These are phyloP conservation scores for Trametes sanguinea DNA, from an alignment of 768 basidiomycete species.

Conservation along the genomic window DNA sequence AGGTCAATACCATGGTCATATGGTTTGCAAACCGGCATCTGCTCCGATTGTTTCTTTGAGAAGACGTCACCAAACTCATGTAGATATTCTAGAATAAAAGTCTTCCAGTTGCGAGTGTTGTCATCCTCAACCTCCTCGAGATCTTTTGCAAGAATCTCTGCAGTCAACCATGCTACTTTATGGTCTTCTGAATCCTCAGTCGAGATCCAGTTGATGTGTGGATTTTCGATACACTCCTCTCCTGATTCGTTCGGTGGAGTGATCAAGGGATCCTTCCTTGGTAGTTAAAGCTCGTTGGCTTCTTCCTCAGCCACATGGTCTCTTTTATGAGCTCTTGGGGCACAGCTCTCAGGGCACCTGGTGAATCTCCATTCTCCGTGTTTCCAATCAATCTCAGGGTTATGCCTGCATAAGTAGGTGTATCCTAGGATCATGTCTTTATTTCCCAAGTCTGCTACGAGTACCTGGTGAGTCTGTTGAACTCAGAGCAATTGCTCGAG, in stretches of 20 bases:
- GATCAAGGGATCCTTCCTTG: neutral
- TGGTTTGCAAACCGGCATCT: neutral
- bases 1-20: neutral
- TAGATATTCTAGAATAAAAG: too few relatives aligned
- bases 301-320: neutral
- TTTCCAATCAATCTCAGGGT: conserved; percentile 9
- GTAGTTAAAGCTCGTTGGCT: neutral
- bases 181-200: too few relatives aligned
- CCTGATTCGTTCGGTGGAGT: neutral
- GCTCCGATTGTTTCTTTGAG: too few relatives aligned
- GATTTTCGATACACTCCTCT: neutral
- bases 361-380: neutral
- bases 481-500: too few relatives aligned
- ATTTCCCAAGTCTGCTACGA: conserved; percentile 2
- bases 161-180: too few relatives aligned
- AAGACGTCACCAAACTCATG: too few relatives aligned
- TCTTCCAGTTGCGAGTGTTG: too few relatives aligned
- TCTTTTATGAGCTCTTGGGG: neutral
- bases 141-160: too few relatives aligned
- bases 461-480: neutral
- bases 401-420: neutral
- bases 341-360: neutral
- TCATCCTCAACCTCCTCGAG: too few relatives aligned
- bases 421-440: conserved; percentile 1
- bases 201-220: too few relatives aligned